phyloP scores from a whole-genome alignment of 495 filamentous ascomycete species.

The Lepraria neglecta region DNA sequence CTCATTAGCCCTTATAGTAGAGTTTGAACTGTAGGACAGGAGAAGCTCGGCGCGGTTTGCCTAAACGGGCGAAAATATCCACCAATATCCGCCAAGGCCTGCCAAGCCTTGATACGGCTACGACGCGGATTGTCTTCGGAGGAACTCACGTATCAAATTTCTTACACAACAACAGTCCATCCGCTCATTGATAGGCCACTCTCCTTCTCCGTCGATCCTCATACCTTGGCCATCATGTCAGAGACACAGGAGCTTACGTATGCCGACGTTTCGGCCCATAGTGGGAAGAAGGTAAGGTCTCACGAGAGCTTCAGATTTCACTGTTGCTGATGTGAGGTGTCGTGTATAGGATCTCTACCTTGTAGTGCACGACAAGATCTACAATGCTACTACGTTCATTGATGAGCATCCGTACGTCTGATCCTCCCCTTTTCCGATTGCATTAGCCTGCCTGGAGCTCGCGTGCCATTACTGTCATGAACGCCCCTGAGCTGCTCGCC shows the following conservation, averaged over 20 bases:
- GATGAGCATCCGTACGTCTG: conserved; percentile 97
- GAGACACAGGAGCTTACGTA: conserved; percentile 67
- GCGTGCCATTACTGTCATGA: neutral
- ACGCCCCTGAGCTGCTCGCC: neutral
- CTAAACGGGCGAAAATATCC: conserved; percentile 3
- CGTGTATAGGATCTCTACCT: conserved; percentile 63
- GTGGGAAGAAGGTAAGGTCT: conserved; percentile 65
- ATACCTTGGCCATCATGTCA: conserved; percentile 53
- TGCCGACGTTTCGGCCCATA: conserved; percentile 78
- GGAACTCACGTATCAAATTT: neutral
- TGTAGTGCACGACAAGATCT: conserved; percentile 94
- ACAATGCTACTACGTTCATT: conserved; percentile 79
- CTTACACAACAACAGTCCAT: neutral
- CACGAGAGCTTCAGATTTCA: neutral
- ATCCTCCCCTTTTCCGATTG: conserved; percentile 8
- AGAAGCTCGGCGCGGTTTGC: neutral
- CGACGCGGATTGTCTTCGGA: conserved; percentile 5
- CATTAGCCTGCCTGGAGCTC: neutral
- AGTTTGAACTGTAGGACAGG: neutral
- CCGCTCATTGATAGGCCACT: neutral
- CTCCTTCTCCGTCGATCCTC: neutral
- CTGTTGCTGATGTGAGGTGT: neutral
- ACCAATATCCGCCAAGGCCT: neutral
- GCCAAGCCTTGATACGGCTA: conserved; percentile 11
- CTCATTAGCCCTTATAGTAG: neutral